phyloP scores from a whole-genome alignment of 345 rosid species.

The Brassica rapa region DNA sequence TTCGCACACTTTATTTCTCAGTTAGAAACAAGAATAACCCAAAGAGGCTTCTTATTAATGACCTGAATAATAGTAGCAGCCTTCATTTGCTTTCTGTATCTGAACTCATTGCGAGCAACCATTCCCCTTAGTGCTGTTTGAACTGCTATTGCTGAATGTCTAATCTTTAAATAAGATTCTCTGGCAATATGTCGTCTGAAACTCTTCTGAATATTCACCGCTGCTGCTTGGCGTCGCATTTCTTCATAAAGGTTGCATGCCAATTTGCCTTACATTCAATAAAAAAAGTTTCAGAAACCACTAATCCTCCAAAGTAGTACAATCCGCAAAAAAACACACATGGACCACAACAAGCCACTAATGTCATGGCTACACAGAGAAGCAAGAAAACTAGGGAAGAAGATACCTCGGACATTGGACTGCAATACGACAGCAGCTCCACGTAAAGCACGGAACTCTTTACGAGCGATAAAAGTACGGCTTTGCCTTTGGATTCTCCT shows the following conservation, averaged over 20 bases:
- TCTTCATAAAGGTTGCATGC: slow-evolving; percentile 85
- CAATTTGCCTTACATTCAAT: slow-evolving; percentile 58
- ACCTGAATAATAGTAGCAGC: slow-evolving; percentile 94
- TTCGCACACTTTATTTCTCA: slow-evolving; percentile 15
- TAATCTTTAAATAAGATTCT: slow-evolving; percentile 56
- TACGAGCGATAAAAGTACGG: slow-evolving; percentile 81
- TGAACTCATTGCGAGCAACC: slow-evolving; percentile 93
- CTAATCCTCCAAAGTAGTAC: slow-evolving; percentile 6
- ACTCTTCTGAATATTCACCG: slow-evolving; percentile 83
- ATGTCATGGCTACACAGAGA: neutral
- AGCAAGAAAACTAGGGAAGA: neutral
- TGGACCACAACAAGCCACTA: slow-evolving; percentile 3
- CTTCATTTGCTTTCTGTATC: slow-evolving; percentile 86
- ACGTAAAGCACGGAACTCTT: slow-evolving; percentile 76
- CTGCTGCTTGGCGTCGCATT: slow-evolving; percentile 85
- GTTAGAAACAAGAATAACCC: slow-evolving; percentile 28
- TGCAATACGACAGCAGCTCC: slow-evolving; percentile 82
- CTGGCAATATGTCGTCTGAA: slow-evolving; percentile 69
- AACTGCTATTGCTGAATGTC: slow-evolving; percentile 65
- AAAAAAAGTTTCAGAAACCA: slow-evolving; percentile 25
- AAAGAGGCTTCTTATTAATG: slow-evolving; percentile 12
- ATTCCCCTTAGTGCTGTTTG: slow-evolving; percentile 92
- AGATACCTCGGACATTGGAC: slow-evolving; percentile 82
- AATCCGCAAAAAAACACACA: slow-evolving; percentile 9
- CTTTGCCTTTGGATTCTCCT: slow-evolving; percentile 85